Conservation (phyloP, 1,284 basidiomycete genomes). For the Ceratobasidium sp. region DNA sequence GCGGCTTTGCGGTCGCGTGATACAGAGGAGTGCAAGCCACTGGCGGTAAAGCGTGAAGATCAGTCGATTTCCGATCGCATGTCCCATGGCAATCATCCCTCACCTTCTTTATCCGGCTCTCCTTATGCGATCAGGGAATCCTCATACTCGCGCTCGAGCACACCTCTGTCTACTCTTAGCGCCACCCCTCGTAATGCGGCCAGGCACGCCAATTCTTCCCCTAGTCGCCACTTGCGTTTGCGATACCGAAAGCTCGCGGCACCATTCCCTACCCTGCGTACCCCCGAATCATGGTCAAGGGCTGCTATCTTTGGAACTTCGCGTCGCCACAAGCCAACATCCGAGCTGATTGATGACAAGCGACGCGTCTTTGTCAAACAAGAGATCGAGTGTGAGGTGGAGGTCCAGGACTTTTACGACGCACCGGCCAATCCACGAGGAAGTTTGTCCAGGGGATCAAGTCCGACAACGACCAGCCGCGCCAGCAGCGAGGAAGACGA, state of each 20-base stretch:
- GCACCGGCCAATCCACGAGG: not conserved
- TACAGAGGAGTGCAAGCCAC: constrained; percentile 1
- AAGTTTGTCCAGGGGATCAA: not conserved
- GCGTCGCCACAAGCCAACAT: not conserved
- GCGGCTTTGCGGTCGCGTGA: not conserved
- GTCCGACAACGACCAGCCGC: not conserved
- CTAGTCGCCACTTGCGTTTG: not conserved
- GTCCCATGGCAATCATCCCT: not conserved
- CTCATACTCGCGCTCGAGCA: not conserved
- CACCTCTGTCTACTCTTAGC: not conserved
- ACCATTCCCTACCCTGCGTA: not conserved
- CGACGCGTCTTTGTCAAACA: constrained; percentile 2
- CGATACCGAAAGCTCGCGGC: constrained; percentile 7
- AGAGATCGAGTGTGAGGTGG: constrained; percentile 7
- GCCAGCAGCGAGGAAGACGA: constrained; percentile 15
- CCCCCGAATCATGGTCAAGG: not conserved
- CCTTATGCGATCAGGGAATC: not conserved
- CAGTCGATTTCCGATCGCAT: not conserved
- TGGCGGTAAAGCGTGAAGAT: not conserved
- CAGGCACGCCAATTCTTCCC: not conserved
- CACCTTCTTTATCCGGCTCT: not conserved
- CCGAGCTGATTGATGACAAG: not conserved
- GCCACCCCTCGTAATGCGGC: not conserved
- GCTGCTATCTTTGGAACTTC: not conserved
- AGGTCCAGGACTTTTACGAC: not conserved